Evolutionary conservation across 2,329 filamentous ascomycete genomes (phyloP).

Genomic region (Phyllosticta citribraziliensis): DNA sequence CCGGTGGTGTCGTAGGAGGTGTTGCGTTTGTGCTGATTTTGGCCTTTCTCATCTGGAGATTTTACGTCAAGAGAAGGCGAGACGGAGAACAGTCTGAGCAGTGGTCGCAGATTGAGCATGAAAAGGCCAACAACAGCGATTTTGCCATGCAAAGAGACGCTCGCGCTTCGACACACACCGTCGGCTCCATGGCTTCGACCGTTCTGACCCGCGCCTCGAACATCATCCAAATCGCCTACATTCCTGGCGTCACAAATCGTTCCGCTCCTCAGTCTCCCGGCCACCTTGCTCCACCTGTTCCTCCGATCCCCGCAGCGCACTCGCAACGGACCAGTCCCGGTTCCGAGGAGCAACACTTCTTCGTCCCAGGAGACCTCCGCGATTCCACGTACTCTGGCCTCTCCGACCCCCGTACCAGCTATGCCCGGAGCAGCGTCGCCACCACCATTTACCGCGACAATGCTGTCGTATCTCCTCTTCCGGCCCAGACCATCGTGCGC

Average conservation of each 20-base stretch:
- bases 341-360: conserved; percentile 77
- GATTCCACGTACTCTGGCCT: conserved; percentile 83
- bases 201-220: conserved; percentile 94
- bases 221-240: conserved; percentile 98
- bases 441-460: conserved; percentile 93
- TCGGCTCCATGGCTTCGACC: conserved; percentile 86
- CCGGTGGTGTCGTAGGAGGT: conserved; percentile 82
- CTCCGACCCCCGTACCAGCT: conserved; percentile 45
- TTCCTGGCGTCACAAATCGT: conserved; percentile 90
- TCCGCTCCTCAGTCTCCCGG: conserved; percentile 75
- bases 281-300: conserved; percentile 80
- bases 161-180: conserved; percentile 72
- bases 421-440: conserved; percentile 54
- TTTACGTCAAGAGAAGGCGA: conserved; percentile 72
- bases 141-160: conserved; percentile 47
- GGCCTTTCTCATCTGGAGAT: conserved; percentile 77
- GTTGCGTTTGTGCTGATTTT: conserved; percentile 63
- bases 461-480: conserved; percentile 66
- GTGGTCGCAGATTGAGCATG: conserved; percentile 47
- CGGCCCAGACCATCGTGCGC: conserved; percentile 77
- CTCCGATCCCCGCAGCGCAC: conserved; percentile 65
- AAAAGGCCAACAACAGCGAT: conserved; percentile 47
- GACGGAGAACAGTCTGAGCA: conserved; percentile 47
- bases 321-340: conserved; percentile 47
- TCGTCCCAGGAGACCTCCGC: conserved; percentile 79